A percentile compares a stretch with the other conserved stretches of the same genome.
phyloP scores from a whole-genome alignment of 2,329 filamentous ascomycete species.

The Penicillium brasilianum region DNA sequence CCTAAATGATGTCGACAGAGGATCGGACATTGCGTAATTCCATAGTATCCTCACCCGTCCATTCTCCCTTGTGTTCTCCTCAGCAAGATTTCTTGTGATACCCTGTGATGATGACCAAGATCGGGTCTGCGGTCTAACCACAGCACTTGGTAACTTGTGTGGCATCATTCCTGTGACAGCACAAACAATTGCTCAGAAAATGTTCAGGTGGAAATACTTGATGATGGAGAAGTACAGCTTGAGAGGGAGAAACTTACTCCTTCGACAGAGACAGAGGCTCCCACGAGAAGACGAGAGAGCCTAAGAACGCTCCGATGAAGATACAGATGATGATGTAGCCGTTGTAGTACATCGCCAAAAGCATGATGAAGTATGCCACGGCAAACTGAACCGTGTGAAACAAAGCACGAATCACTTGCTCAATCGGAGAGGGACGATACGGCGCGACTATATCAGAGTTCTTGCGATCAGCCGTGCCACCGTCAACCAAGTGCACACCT shows the following conservation, averaged over 20 bases:
- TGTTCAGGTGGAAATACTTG: neutral
- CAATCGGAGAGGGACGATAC: constrained; percentile 63
- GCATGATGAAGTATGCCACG: constrained; percentile 80
- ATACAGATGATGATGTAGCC: constrained; percentile 82
- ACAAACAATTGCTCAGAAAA: neutral
- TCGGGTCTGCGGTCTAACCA: constrained; percentile 9
- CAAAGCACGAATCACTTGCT: constrained; percentile 70
- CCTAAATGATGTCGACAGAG: constrained; percentile 5
- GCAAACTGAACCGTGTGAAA: constrained; percentile 74
- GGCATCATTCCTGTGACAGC: constrained; percentile 23
- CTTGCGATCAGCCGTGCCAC: neutral
- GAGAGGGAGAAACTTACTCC: constrained; percentile 14
- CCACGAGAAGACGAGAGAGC: constrained; percentile 76
- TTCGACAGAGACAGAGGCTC: constrained; percentile 47
- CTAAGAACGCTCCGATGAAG: constrained; percentile 75
- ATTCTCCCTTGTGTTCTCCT: too few relatives aligned
- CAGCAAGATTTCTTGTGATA: neutral
- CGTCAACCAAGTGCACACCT: neutral
- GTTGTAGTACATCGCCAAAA: constrained; percentile 68
- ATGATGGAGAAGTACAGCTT: neutral
- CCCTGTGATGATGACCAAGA: neutral
- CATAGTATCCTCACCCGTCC: too few relatives aligned
- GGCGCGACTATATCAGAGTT: neutral
- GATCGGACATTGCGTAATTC: neutral
- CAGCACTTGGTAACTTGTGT: constrained; percentile 27